Conservation (phyloP, 2,329 filamentous ascomycete species). For the Diaporthe sp. region DNA sequence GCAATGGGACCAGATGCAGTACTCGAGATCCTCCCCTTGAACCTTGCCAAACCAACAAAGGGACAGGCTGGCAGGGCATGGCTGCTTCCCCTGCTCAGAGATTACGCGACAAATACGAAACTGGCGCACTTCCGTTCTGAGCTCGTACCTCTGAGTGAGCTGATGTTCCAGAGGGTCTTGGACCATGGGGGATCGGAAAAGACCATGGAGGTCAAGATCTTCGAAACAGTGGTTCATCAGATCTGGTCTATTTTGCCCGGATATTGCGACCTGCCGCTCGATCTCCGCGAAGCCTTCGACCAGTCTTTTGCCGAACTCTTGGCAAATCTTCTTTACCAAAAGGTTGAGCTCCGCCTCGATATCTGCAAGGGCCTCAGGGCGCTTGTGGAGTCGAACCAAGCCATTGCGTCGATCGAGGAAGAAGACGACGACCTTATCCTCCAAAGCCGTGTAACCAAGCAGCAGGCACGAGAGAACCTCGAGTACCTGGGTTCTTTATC, state of each 20-base stretch:
- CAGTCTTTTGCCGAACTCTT: slow-evolving; percentile 90
- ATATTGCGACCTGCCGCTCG: slow-evolving; percentile 93
- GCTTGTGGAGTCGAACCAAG: slow-evolving; percentile 92
- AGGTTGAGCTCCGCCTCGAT: slow-evolving; percentile 87
- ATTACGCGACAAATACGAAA: slow-evolving; percentile 90
- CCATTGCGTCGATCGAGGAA: slow-evolving; percentile 77
- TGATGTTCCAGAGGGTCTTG: slow-evolving; percentile 89
- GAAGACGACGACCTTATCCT: slow-evolving; percentile 82
- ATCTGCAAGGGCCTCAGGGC: slow-evolving; percentile 89
- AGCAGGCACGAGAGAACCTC: slow-evolving; percentile 82
- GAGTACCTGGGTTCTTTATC: slow-evolving; percentile 84
- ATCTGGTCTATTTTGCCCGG: slow-evolving; percentile 95
- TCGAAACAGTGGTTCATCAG: slow-evolving; percentile 95
- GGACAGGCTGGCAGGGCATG: slow-evolving; percentile 90
- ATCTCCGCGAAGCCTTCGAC: slow-evolving; percentile 83
- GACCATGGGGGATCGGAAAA: slow-evolving; percentile 87
- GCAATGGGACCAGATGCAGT: slow-evolving; percentile 92
- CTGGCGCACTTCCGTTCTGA: slow-evolving; percentile 87
- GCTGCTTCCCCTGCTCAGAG: slow-evolving; percentile 92
- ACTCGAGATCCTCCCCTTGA: slow-evolving; percentile 85
- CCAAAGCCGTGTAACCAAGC: slow-evolving; percentile 83
- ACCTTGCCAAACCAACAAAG: slow-evolving; percentile 81
- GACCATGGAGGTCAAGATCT: slow-evolving; percentile 97
- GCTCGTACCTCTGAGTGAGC: slow-evolving; percentile 89
- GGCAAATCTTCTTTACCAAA: slow-evolving; percentile 92